Conservation (phyloP, 225 moss, liverwort and hornwort genomes). For the Asterella californica region DNA sequence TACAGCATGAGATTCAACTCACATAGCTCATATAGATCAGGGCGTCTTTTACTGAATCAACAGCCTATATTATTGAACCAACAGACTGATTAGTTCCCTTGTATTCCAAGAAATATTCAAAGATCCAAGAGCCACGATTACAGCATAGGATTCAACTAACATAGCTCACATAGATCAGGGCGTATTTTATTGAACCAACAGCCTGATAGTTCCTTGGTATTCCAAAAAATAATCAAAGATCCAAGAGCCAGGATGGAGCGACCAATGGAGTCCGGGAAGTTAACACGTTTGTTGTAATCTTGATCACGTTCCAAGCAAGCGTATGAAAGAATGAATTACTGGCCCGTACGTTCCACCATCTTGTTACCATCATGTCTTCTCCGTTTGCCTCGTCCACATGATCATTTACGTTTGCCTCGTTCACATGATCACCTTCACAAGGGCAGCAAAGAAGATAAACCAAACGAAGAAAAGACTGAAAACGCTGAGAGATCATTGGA, state of each 20-base stretch:
- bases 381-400: background rate
- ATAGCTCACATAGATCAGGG: background rate
- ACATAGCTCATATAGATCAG: background rate
- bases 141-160: background rate
- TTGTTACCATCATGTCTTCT: background rate
- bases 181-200: slow-evolving; percentile 1
- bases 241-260: background rate
- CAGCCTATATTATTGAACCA: too few species aligned
- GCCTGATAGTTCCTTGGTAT: background rate
- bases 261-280: background rate
- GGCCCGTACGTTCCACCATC: slow-evolving; percentile 2
- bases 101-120: background rate
- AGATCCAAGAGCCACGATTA: background rate
- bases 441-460: background rate
- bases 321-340: background rate
- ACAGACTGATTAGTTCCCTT: background rate
- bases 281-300: background rate
- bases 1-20: background rate
- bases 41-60: slow-evolving; percentile 5
- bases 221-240: background rate
- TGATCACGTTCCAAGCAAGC: slow-evolving; percentile 1
- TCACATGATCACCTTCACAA: slow-evolving; percentile 10
- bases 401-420: too few species aligned
- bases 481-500: background rate
- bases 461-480: background rate